Evolutionary conservation across 2,329 filamentous ascomycete genomes (phyloP).

Genomic region (Cladophialophora exuberans): DNA sequence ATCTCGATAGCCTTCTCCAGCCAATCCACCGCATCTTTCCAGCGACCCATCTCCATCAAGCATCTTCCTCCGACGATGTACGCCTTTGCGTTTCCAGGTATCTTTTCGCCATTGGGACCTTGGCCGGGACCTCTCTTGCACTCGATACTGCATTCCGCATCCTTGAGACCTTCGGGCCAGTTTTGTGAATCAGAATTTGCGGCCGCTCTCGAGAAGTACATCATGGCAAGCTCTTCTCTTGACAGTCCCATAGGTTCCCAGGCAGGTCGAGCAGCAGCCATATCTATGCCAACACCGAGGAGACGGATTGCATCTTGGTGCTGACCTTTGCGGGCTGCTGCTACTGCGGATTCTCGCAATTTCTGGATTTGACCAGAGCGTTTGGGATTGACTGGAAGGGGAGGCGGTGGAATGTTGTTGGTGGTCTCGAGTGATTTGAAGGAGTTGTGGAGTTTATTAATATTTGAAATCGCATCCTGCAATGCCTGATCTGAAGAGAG

Average conservation of each 20-base stretch:
- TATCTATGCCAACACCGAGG: conserved; percentile 85
- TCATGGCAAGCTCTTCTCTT: conserved; percentile 76
- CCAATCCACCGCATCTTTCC: conserved; percentile 81
- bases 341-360: conserved; percentile 85
- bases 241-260: conserved; percentile 89
- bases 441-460: conserved; percentile 78
- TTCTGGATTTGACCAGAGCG: conserved; percentile 85
- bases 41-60: conserved; percentile 84
- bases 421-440: conserved; percentile 69
- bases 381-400: conserved; percentile 90
- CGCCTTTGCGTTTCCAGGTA: conserved; percentile 83
- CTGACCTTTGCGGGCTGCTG: conserved; percentile 75
- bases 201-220: conserved; percentile 88
- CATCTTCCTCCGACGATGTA: conserved; percentile 91
- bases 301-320: conserved; percentile 76
- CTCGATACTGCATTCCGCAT: conserved; percentile 87
- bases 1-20: conserved; percentile 77
- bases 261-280: conserved; percentile 77
- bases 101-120: conserved; percentile 31
- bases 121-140: conserved; percentile 58
- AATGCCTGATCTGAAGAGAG: conserved; percentile 56
- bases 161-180: conserved; percentile 85
- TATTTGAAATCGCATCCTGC: conserved; percentile 66
- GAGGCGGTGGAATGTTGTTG: conserved; percentile 74
- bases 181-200: conserved; percentile 79